Percentiles rank a stretch among this genome's conserved stretches.
Conservation (phyloP, 2,329 filamentous ascomycete genomes). For the Ascochyta viciae-villosae region DNA sequence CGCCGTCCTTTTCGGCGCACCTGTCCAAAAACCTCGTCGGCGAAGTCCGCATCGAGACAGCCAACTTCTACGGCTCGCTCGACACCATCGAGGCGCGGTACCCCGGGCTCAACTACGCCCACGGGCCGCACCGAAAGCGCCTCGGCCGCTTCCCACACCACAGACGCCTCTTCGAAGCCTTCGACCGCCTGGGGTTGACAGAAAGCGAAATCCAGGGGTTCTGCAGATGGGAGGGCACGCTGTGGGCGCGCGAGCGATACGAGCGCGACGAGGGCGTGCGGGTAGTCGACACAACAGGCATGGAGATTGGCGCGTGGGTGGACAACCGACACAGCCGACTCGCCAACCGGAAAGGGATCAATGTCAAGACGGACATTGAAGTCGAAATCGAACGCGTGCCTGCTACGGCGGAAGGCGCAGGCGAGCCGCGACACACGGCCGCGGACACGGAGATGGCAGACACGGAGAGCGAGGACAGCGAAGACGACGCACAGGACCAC, state of each 20-base stretch:
- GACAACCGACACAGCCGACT: slow-evolving; percentile 43
- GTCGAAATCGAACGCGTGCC: slow-evolving; percentile 48
- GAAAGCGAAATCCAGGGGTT: slow-evolving; percentile 72
- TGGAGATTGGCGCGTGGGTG: slow-evolving; percentile 70
- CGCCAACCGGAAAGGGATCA: slow-evolving; percentile 38
- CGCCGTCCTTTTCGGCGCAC: slow-evolving; percentile 73
- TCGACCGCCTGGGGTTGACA: slow-evolving; percentile 73
- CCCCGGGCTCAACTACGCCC: slow-evolving; percentile 79
- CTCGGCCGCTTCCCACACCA: slow-evolving; percentile 80
- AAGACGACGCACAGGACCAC: slow-evolving; percentile 31
- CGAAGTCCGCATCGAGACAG: slow-evolving; percentile 80
- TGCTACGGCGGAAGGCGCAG: slow-evolving; percentile 39
- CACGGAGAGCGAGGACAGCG: slow-evolving; percentile 50
- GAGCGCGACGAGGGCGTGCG: slow-evolving; percentile 75
- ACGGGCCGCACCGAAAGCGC: slow-evolving; percentile 76
- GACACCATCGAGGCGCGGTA: slow-evolving; percentile 83
- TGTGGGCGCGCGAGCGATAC: slow-evolving; percentile 82
- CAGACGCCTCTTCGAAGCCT: slow-evolving; percentile 75
- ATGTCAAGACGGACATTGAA: slow-evolving; percentile 53
- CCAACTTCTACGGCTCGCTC: slow-evolving; percentile 79
- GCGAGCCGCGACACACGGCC: slow-evolving; percentile 22
- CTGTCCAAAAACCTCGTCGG: slow-evolving; percentile 74
- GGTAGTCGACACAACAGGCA: slow-evolving; percentile 75
- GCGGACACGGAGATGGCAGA: slow-evolving; percentile 35
- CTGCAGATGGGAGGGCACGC: slow-evolving; percentile 83